Evolutionary conservation across 2,329 filamentous ascomycete species (phyloP).

Genomic region (Pleomassaria siparia): DNA sequence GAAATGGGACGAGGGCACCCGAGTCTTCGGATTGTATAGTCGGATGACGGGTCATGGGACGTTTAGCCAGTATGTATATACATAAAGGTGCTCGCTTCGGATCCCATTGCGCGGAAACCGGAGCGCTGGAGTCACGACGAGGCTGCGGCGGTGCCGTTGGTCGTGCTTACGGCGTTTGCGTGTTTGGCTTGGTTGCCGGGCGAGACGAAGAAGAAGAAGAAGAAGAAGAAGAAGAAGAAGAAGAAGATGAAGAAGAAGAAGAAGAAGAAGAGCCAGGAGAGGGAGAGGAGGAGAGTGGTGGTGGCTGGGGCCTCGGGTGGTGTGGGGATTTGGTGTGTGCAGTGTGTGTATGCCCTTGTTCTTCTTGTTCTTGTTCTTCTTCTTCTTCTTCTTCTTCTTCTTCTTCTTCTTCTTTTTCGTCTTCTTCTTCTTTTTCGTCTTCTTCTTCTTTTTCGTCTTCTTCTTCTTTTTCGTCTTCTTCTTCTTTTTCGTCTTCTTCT

Average conservation of each 20-base stretch:
- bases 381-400: too few species aligned
- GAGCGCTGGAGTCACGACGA: constrained; percentile 17
- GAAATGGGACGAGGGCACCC: constrained; percentile 25
- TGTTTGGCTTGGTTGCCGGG: constrained; percentile 31
- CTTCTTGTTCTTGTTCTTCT: too few species aligned
- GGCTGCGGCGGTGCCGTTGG: constrained; percentile 38
- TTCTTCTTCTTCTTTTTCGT: too few species aligned
- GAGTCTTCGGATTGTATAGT: constrained; percentile 28
- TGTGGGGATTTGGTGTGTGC: constrained; percentile 39
- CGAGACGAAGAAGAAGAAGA: constrained; percentile 6
- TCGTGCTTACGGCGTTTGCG: constrained; percentile 42
- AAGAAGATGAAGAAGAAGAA: too few species aligned
- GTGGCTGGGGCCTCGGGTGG: constrained; percentile 35
- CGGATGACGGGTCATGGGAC: constrained; percentile 26
- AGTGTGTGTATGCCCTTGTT: constrained; percentile 24
- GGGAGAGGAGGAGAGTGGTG: constrained; percentile 21
- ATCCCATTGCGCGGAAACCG: constrained; percentile 30
- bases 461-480: too few species aligned
- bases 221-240: too few species aligned
- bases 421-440: too few species aligned
- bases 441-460: too few species aligned
- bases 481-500: too few species aligned
- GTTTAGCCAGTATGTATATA: constrained; percentile 31
- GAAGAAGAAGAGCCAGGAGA: too few species aligned
- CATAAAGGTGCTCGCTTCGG: constrained; percentile 18